phyloP scores from a whole-genome alignment of 495 filamentous ascomycete species.

The Aspergillus carlsbadensis region DNA sequence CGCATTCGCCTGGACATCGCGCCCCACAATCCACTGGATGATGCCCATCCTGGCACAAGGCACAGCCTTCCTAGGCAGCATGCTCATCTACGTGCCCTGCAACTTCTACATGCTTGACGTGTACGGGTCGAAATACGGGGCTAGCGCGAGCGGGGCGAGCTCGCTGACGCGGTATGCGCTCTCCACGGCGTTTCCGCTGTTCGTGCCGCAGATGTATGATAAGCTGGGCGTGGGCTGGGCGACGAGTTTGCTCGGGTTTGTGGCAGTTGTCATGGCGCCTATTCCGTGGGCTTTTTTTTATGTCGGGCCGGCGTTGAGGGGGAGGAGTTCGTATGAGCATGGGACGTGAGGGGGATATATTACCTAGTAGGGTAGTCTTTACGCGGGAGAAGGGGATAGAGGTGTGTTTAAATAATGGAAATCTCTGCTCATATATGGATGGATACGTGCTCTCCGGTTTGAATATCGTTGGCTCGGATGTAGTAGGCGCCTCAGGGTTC shows the following conservation, averaged over 20 bases:
- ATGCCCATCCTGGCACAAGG: constrained; percentile 67
- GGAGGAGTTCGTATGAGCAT: constrained; percentile 11
- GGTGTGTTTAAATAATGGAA: too few species aligned
- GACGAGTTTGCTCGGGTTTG: constrained; percentile 44
- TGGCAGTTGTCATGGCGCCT: constrained; percentile 14
- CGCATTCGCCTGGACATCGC: constrained; percentile 76
- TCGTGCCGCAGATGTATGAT: constrained; percentile 69
- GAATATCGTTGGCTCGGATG: too few species aligned
- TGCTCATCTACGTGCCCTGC: constrained; percentile 73
- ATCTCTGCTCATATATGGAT: too few species aligned
- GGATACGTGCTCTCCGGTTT: too few species aligned
- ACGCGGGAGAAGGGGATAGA: too few species aligned
- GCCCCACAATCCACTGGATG: constrained; percentile 69
- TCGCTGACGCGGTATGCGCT: constrained; percentile 74
- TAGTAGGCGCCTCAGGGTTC: too few species aligned
- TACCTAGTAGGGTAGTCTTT: not conserved
- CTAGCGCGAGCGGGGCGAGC: constrained; percentile 43
- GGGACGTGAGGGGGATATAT: not conserved
- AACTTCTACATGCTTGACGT: constrained; percentile 59
- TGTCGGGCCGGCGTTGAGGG: not conserved
- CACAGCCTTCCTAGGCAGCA: constrained; percentile 76
- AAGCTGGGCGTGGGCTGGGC: constrained; percentile 71
- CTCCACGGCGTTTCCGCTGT: constrained; percentile 66
- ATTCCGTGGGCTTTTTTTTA: constrained; percentile 15
- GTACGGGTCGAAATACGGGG: constrained; percentile 6